Base-by-base conservation (phyloP, 2,329 filamentous ascomycete species). In the Alternaria triticina region DNA sequence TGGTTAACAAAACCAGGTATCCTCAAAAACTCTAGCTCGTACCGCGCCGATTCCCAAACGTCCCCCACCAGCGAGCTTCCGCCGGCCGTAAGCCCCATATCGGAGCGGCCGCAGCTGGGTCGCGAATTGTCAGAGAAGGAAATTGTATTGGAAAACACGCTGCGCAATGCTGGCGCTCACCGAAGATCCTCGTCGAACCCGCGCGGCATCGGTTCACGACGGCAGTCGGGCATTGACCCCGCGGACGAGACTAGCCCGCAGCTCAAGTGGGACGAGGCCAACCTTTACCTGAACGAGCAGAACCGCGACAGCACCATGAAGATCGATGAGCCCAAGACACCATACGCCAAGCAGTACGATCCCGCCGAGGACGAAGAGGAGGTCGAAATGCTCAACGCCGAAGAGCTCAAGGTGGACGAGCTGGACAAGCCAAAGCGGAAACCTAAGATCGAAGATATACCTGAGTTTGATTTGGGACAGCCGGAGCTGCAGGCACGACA, bases 261-360 rank as follows among this genome's bases (percentile, higher is more conserved):
- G 66, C 86, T 99, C 71, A 97, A 97, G 83, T 99, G 96, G 96
- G 96, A 99, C 80, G 96, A 99, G 84, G 96, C 93, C 49, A 99
- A 99, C 78, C 87, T 99, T 30, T 99, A 97, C 82, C 87, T 99
- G 57, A 96, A 96, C 8, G 96, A 99, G 83, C 95, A 98, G 81
- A 93, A 98, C 82, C 94, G 92, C 81, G 93, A 90, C 63, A 91
- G 91, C 66, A 97, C 94, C 62, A 99, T 99, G 96, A 99, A 98
- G 86, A 99, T 99, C 69, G 92, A 94, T 70, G 96, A 99, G 83
- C 96, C 96, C 65, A 99, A 99, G 86, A 99, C 96, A 8, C 96
- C 96, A 5, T 99, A 95, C 79, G 96, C 93, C 36, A 91, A 91
- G 76, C 93, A 94, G 75, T 97, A 97, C 81, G 92, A 98, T 76